Conservation (phyloP, 2,329 filamentous ascomycete genomes). For the Alternaria sp. region DNA sequence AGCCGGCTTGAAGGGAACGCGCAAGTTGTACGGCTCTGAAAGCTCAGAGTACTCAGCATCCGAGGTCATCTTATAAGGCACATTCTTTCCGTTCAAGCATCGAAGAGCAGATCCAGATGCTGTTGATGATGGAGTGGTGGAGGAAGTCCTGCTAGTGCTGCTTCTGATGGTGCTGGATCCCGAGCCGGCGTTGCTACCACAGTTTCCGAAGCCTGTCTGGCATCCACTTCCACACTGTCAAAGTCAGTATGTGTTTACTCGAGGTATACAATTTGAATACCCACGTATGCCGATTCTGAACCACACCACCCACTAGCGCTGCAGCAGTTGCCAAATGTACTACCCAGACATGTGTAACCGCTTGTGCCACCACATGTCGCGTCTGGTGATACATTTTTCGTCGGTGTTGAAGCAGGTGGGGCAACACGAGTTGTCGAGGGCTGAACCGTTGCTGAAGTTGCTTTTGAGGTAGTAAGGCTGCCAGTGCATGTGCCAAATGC, state of each 20-base stretch:
- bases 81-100: constrained; percentile 47
- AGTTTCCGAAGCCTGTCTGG: constrained; percentile 45
- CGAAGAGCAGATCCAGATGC: constrained; percentile 28
- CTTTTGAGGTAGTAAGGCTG: constrained; percentile 14
- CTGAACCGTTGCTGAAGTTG: constrained; percentile 3
- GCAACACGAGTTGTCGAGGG: constrained; percentile 23
- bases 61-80: constrained; percentile 44
- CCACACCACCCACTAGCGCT: constrained; percentile 55
- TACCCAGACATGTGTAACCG: constrained; percentile 38
- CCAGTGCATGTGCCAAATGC: constrained; percentile 43
- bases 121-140: constrained; percentile 24
- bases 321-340: constrained; percentile 50
- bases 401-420: constrained; percentile 32
- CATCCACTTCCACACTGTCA: constrained; percentile 44
- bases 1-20: constrained; percentile 56
- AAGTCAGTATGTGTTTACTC: constrained; percentile 23
- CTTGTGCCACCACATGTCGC: constrained; percentile 37
- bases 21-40: constrained; percentile 50
- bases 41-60: constrained; percentile 39
- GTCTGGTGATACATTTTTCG: constrained; percentile 45
- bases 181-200: constrained; percentile 29
- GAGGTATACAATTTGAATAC: neutral
- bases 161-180: constrained; percentile 21
- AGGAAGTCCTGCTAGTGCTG: constrained; percentile 27
- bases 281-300: constrained; percentile 35